phyloP scores from a whole-genome alignment of 78 protist genomes.

The Salpingoeca rosetta region DNA sequence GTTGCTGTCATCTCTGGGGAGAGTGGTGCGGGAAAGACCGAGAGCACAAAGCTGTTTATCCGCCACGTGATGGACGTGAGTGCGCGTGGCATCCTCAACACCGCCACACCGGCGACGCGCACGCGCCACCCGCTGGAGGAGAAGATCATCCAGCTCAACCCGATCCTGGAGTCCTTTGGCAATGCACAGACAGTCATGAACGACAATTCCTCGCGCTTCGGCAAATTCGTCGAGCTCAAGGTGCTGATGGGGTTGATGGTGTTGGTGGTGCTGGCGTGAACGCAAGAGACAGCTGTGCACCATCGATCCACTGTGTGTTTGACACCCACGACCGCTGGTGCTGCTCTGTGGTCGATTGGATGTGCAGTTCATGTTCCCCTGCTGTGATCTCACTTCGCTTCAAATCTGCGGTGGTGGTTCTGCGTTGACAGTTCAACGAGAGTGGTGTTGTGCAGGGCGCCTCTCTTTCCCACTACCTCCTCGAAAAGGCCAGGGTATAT shows the following conservation, averaged over 20 bases:
- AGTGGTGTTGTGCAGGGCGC: no score
- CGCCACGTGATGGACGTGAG: constrained; percentile 28
- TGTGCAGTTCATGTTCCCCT: not conserved
- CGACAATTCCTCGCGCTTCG: no score
- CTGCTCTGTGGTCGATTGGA: no score
- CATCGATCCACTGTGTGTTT: not conserved
- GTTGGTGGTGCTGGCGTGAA: no score
- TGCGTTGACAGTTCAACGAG: not conserved
- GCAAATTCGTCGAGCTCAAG: no score
- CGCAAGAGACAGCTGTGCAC: no score
- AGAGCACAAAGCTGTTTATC: constrained; percentile 27
- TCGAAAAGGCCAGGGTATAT: no score
- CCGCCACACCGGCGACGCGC: not conserved
- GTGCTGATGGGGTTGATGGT: no score
- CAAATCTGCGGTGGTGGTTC: not conserved
- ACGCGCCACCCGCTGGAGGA: not conserved
- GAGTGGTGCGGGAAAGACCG: constrained; percentile 64
- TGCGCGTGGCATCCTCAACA: not conserved
- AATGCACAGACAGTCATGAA: no score
- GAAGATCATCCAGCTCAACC: not conserved
- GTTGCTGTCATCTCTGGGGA: constrained; percentile 54
- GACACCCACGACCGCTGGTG: no score
- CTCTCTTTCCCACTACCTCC: no score
- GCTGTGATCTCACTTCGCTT: not conserved
- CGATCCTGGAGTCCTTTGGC: no score